A percentile compares a stretch with the other conserved stretches of the same genome.
phyloP scores from a whole-genome alignment of 73 alveolate genomes.

The Tetrahymena malaccensis region DNA sequence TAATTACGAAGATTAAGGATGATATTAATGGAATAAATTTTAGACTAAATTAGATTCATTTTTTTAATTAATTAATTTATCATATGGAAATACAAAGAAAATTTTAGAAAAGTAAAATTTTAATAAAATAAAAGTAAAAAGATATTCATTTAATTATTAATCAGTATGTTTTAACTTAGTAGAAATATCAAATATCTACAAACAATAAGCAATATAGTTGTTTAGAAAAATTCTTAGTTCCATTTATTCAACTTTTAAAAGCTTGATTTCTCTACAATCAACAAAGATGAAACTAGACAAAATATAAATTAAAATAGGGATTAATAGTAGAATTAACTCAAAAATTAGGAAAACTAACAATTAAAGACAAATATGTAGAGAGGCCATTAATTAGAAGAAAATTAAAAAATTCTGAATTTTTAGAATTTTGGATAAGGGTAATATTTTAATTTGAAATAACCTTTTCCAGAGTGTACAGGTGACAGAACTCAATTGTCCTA shows the following conservation, averaged over 20 bases:
- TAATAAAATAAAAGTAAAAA: neutral
- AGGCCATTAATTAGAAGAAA: neutral
- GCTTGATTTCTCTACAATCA: neutral
- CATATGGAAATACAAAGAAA: neutral
- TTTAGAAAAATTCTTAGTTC: neutral
- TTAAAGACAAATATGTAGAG: too few species aligned
- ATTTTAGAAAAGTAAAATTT: neutral
- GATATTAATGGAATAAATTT: neutral
- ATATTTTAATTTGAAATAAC: neutral
- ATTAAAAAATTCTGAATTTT: neutral
- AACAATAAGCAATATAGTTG: neutral
- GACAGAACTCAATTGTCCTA: neutral
- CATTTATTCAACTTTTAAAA: neutral
- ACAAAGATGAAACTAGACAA: neutral
- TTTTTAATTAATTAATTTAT: neutral
- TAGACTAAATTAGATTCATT: neutral
- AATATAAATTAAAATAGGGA: too few species aligned
- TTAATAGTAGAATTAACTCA: neutral
- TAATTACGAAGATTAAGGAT: neutral
- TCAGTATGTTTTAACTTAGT: neutral
- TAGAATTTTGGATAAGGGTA: neutral
- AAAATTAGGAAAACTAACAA: too few species aligned
- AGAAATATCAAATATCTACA: neutral
- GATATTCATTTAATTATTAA: neutral
- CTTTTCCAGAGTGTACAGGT: neutral